Percentiles rank a stretch among this genome's conserved stretches.
Evolutionary conservation across 2,329 filamentous ascomycete species (phyloP).

Genomic region (Alternaria postmessia): DNA sequence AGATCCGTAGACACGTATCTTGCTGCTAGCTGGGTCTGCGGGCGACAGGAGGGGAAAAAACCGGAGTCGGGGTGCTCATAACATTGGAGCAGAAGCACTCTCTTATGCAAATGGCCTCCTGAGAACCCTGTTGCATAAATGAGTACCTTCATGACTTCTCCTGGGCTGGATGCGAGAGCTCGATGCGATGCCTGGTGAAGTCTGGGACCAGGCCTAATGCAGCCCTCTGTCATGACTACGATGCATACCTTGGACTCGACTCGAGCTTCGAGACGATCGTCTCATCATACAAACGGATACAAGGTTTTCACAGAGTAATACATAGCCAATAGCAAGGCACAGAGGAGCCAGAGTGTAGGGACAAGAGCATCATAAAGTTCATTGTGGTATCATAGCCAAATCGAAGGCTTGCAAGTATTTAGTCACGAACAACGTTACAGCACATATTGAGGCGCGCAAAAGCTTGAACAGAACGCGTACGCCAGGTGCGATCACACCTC

Average conservation of each 20-base stretch:
- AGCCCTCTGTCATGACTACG: neutral
- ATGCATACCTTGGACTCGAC: neutral
- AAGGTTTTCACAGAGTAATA: neutral
- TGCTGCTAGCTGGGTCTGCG: neutral
- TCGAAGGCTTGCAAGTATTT: neutral
- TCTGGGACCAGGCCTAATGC: neutral
- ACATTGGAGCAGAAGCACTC: neutral
- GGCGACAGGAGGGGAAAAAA: neutral
- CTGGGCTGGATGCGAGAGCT: neutral
- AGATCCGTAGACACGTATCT: neutral
- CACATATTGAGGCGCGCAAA: neutral
- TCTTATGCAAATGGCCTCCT: constrained; percentile 10
- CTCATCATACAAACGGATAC: neutral
- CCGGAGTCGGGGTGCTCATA: neutral
- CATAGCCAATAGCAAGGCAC: neutral
- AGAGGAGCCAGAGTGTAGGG: neutral
- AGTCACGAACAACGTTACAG: neutral
- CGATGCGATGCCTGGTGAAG: neutral
- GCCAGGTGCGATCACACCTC: neutral
- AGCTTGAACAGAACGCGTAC: neutral
- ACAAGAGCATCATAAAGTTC: neutral
- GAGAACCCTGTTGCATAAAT: constrained; percentile 18
- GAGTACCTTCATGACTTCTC: constrained; percentile 13
- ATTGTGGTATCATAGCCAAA: neutral
- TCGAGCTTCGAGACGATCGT: neutral